phyloP scores from a whole-genome alignment of 164 flowering plant genomes.

The Berberis vulgaris region DNA sequence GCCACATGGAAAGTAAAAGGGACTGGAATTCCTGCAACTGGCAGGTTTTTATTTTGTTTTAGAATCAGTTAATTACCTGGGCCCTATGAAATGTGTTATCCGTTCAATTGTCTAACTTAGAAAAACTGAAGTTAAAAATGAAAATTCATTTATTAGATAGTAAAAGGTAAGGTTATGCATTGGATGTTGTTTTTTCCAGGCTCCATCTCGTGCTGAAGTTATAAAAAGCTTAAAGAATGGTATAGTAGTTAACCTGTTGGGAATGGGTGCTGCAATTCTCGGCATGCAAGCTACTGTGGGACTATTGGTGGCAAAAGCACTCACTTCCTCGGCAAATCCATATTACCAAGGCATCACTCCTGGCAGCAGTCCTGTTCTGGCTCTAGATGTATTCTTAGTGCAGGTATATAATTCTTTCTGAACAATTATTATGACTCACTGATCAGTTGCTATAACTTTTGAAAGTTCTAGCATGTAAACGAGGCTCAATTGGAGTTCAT shows the following conservation, averaged over 20 bases:
- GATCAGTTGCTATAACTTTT: neutral
- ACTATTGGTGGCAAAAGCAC: slow-evolving; percentile 82
- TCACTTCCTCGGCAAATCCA: slow-evolving; percentile 81
- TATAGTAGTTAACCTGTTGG: slow-evolving; percentile 67
- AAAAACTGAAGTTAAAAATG: too few species aligned
- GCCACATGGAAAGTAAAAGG: too few species aligned
- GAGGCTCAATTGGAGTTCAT: too few species aligned
- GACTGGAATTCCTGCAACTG: too few species aligned
- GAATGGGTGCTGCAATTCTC: slow-evolving; percentile 95
- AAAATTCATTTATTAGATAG: too few species aligned
- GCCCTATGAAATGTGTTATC: too few species aligned
- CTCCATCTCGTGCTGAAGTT: slow-evolving; percentile 96
- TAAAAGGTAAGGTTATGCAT: neutral
- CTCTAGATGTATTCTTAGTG: slow-evolving; percentile 91
- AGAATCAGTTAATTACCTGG: too few species aligned
- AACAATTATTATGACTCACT: neutral
- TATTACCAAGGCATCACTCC: slow-evolving; percentile 74
- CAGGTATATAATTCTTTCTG: slow-evolving; percentile 50
- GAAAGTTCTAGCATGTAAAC: too few species aligned
- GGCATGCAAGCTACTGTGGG: slow-evolving; percentile 99
- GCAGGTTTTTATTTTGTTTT: too few species aligned
- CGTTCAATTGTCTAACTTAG: too few species aligned
- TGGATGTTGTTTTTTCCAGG: slow-evolving; percentile 36
- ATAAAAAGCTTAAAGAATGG: slow-evolving; percentile 86
- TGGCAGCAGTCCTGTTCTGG: slow-evolving; percentile 86